Evolutionary conservation across 148 eudicot genomes (phyloP).

Genomic region (Drosera capensis): DNA sequence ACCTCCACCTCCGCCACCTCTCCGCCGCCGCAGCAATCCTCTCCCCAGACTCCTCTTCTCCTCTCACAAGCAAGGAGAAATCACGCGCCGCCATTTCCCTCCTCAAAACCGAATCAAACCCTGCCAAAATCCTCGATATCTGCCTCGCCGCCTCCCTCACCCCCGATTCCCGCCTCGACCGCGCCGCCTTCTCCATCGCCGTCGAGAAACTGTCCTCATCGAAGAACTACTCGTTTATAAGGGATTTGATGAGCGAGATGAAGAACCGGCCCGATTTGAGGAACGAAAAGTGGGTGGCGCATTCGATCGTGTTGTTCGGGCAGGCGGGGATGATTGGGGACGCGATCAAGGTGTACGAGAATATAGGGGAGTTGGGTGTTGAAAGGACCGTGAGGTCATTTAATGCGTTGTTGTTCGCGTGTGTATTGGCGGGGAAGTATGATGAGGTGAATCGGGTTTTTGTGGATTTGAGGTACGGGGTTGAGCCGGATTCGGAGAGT

Average conservation of each 20-base stretch:
- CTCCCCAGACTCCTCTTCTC: constrained; percentile 22
- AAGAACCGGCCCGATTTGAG: constrained; percentile 38
- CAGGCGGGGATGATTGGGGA: constrained; percentile 58
- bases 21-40: constrained; percentile 21
- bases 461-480: constrained; percentile 37
- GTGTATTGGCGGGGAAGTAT: constrained; percentile 41
- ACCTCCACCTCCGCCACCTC: constrained; percentile 17
- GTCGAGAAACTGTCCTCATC: constrained; percentile 33
- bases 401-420: constrained; percentile 55
- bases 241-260: constrained; percentile 39
- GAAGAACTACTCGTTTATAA: constrained; percentile 38
- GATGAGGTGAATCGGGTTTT: constrained; percentile 42
- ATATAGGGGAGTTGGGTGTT: constrained; percentile 44
- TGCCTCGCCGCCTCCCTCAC: constrained; percentile 61
- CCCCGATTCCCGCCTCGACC: constrained; percentile 55
- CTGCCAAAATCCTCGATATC: constrained; percentile 55
- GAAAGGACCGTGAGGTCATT: constrained; percentile 41
- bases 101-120: constrained; percentile 50
- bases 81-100: constrained; percentile 49
- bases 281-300: constrained; percentile 39
- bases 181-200: constrained; percentile 51
- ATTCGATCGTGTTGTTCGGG: constrained; percentile 59
- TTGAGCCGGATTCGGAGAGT: constrained; percentile 43
- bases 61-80: constrained; percentile 31
- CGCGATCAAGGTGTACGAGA: constrained; percentile 45